Evolutionary conservation across 768 basidiomycete species (phyloP).

Genomic region (Jaapia argillacea): DNA sequence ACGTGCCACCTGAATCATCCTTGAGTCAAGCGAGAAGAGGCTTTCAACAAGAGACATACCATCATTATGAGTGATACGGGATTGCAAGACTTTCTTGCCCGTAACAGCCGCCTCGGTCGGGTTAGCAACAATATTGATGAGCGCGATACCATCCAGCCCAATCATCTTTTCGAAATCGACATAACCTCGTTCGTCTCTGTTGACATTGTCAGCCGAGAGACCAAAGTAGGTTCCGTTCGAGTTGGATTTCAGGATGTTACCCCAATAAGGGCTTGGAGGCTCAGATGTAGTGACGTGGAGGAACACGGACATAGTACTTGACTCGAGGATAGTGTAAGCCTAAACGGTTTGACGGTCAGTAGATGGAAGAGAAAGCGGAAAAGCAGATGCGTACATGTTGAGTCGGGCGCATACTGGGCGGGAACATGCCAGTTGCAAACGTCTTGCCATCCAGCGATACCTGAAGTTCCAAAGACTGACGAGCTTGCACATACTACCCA

Average conservation of each 20-base stretch:
- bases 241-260: constrained; percentile 90
- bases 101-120: constrained; percentile 62
- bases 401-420: constrained; percentile 80
- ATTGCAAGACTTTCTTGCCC: constrained; percentile 68
- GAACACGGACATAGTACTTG: constrained; percentile 88
- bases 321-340: constrained; percentile 94
- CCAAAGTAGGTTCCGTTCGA: constrained; percentile 98
- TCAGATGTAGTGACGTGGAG: constrained; percentile 92
- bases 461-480: constrained; percentile 66
- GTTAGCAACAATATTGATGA: constrained; percentile 87
- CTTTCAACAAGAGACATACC: constrained; percentile 35
- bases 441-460: constrained; percentile 86
- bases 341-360: constrained; percentile 24
- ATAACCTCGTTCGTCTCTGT: constrained; percentile 79
- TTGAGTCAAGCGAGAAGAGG: background rate
- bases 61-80: constrained; percentile 93
- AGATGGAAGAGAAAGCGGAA: background rate
- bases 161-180: constrained; percentile 99
- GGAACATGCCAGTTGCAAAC: constrained; percentile 86
- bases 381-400: constrained; percentile 56
- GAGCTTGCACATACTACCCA: constrained; percentile 38
- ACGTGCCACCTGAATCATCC: constrained; percentile 85
- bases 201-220: constrained; percentile 77
- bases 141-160: constrained; percentile 90
- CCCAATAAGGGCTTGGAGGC: constrained; percentile 66